These are phyloP conservation scores for Stentor coeruleus DNA, from an alignment of 73 alveolate genomes.

Conservation along the genomic window DNA sequence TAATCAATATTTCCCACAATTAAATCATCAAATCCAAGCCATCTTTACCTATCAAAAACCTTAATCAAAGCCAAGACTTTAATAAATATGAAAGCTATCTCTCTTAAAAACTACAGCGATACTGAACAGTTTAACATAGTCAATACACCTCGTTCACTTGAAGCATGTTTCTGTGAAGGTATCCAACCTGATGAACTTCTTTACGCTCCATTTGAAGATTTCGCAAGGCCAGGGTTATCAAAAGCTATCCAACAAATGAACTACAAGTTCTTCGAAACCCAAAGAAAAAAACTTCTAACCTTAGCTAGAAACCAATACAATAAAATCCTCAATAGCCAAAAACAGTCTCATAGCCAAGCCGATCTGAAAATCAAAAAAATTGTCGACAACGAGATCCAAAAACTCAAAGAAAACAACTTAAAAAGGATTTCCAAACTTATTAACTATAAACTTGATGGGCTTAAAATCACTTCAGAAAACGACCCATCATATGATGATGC, in stretches of 20 bases:
- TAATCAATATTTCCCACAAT: not conserved
- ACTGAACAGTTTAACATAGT: not conserved
- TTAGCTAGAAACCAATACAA: not conserved
- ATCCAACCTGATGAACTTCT: conserved; percentile 29
- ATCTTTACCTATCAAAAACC: not conserved
- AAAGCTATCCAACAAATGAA: not conserved
- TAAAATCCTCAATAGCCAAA: not conserved
- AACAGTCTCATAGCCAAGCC: not conserved
- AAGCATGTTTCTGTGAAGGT: conserved; percentile 27
- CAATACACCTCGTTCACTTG: conserved; percentile 28
- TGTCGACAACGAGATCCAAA: not conserved
- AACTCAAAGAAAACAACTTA: not conserved
- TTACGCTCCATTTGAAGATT: not conserved
- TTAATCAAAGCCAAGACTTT: not conserved
- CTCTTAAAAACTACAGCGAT: not conserved
- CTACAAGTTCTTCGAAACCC: conserved; percentile 9
- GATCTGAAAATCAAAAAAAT: not conserved
- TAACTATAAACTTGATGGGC: not conserved
- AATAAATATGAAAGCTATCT: not conserved
- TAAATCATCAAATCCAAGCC: not conserved
- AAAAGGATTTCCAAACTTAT: not conserved
- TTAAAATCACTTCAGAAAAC: not conserved
- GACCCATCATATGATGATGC: no score
- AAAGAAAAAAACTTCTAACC: not conserved
- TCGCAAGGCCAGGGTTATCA: not conserved